Conservation (phyloP, 495 filamentous ascomycete genomes). For the Penicillium crystallinum region DNA sequence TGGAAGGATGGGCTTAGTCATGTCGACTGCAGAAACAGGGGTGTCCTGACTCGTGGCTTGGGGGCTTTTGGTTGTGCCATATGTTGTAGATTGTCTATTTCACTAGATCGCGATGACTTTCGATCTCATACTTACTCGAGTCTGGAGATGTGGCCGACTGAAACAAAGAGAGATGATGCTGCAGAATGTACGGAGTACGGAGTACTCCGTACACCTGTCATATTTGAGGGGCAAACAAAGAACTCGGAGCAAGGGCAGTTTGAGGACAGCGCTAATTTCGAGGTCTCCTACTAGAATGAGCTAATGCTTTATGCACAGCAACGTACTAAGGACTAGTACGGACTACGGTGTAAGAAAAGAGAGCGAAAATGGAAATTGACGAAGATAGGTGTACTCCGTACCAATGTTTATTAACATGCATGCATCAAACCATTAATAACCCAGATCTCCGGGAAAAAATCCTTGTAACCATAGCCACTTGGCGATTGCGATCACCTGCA, state of each 20-base stretch:
- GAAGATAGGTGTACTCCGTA: background rate
- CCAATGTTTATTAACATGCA: slow-evolving; percentile 1
- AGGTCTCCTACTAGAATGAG: background rate
- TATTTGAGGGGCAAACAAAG: background rate
- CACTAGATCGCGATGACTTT: too few relatives aligned
- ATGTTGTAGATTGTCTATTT: too few relatives aligned
- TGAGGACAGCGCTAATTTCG: background rate
- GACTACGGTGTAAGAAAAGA: background rate
- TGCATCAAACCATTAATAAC: slow-evolving; percentile 3
- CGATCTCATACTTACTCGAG: background rate
- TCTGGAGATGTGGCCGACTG: background rate
- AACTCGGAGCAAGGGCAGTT: background rate
- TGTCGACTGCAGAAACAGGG: background rate
- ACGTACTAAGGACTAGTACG: background rate
- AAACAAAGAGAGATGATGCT: background rate
- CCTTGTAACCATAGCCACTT: background rate
- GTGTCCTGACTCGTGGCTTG: background rate
- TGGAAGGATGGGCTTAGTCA: background rate
- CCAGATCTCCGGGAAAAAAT: background rate
- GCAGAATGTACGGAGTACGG: background rate
- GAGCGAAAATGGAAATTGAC: background rate
- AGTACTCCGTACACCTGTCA: background rate
- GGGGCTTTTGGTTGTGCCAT: background rate
- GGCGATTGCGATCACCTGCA: background rate
- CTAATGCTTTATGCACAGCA: background rate